Evolutionary conservation across 2,329 filamentous ascomycete genomes (phyloP).

Genomic region (Scedosporium dehoogii): DNA sequence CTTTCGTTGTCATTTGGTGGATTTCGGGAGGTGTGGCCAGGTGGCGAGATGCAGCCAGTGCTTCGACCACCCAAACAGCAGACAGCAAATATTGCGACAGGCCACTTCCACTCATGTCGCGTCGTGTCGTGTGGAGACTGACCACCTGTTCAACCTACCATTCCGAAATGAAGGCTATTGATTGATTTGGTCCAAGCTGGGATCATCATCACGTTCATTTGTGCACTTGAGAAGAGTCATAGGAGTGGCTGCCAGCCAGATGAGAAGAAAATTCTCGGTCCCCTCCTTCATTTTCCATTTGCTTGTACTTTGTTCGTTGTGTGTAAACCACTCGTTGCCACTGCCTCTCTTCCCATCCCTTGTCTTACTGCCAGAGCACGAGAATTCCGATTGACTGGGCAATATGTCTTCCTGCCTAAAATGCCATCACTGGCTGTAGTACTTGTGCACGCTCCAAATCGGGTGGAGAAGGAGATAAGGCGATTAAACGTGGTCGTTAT

Average conservation of each 20-base stretch:
- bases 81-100: not conserved
- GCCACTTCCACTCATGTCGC: not conserved
- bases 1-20: too few species aligned
- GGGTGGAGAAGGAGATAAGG: not conserved
- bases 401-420: slow-evolving; percentile 2
- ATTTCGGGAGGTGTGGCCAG: not conserved
- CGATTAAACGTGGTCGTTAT: not conserved
- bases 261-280: too few species aligned
- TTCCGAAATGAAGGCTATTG: not conserved
- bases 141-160: not conserved
- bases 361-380: not conserved
- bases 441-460: too few species aligned
- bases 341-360: not conserved
- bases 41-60: not conserved
- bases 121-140: not conserved
- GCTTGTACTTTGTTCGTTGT: too few species aligned
- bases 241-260: not conserved
- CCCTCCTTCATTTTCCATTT: not conserved
- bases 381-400: not conserved
- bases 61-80: not conserved
- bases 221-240: not conserved
- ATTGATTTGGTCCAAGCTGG: not conserved
- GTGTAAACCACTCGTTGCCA: too few species aligned
- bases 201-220: not conserved
- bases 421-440: not conserved